phyloP scores from a whole-genome alignment of 1,139 yeast genomes.

The Yamadazyma oceani region DNA sequence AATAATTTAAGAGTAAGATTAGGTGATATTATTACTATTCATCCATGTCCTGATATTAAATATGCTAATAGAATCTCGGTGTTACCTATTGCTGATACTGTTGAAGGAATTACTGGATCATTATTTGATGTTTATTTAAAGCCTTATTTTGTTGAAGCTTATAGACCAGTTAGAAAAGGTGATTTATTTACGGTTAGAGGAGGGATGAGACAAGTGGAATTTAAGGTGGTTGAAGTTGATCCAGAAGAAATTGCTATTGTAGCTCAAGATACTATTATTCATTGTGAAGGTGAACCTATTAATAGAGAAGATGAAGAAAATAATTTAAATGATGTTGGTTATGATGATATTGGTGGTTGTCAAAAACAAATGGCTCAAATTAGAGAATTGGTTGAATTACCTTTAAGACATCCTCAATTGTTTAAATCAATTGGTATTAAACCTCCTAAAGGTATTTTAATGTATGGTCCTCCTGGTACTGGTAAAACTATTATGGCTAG shows the following conservation, averaged over 20 bases:
- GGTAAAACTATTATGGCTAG: constrained; percentile 99
- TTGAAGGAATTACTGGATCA: constrained; percentile 98
- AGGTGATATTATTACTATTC: constrained; percentile 88
- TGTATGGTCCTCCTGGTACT: constrained; percentile 99
- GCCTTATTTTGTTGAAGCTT: constrained; percentile 98
- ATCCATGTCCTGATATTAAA: constrained; percentile 97
- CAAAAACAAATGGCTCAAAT: constrained; percentile 99
- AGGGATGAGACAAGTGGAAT: constrained; percentile 98
- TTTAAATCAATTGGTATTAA: constrained; percentile 96
- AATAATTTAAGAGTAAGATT: constrained; percentile 91
- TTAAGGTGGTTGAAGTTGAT: constrained; percentile 96
- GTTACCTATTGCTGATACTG: constrained; percentile 95
- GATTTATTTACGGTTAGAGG: constrained; percentile 96
- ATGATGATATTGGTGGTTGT: constrained; percentile 98
- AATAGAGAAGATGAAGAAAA: constrained; percentile 99
- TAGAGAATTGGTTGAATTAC: constrained; percentile 94
- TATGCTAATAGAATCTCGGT: constrained; percentile 93
- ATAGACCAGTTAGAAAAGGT: constrained; percentile 97
- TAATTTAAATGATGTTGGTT: constrained; percentile 93
- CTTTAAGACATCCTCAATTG: constrained; percentile 94
- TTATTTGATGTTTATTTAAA: constrained; percentile 93
- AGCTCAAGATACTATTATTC: constrained; percentile 97
- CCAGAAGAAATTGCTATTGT: constrained; percentile 98
- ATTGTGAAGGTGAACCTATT: constrained; percentile 99
- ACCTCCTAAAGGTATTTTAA: constrained; percentile 94